Evolutionary conservation across 495 filamentous ascomycete genomes (phyloP).

Genomic region (Cetradonia linearis): DNA sequence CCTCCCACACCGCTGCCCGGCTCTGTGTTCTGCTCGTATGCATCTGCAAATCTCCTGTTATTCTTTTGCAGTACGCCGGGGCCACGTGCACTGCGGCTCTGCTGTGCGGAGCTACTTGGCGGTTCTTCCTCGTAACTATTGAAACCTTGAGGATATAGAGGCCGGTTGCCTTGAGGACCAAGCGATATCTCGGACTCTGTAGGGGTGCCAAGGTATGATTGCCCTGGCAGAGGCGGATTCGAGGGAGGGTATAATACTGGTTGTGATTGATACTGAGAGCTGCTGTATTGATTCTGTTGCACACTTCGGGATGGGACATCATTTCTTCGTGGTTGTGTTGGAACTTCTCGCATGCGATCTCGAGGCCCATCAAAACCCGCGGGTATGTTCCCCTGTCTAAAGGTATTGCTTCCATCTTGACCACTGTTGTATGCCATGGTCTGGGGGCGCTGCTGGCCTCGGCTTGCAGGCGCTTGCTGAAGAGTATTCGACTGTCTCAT

Average conservation of each 20-base stretch:
- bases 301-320: constrained; percentile 11
- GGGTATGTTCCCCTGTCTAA: constrained; percentile 13
- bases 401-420: constrained; percentile 15
- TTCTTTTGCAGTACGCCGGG: constrained; percentile 66
- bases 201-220: constrained; percentile 23
- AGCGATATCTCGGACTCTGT: constrained; percentile 25
- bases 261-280: constrained; percentile 16
- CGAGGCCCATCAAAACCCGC: constrained; percentile 19
- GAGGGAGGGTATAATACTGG: constrained; percentile 11
- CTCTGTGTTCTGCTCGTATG: constrained; percentile 69
- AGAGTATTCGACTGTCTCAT: constrained; percentile 21
- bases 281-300: constrained; percentile 17
- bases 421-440: constrained; percentile 22
- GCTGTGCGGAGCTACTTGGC: constrained; percentile 37
- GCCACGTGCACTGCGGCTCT: constrained; percentile 36
- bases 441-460: constrained; percentile 22
- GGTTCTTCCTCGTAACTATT: constrained; percentile 31
- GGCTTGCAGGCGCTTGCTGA: constrained; percentile 17
- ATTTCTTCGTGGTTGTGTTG: constrained; percentile 16
- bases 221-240: constrained; percentile 11
- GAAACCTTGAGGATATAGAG: constrained; percentile 35
- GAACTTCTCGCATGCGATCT: constrained; percentile 16
- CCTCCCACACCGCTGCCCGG: constrained; percentile 35
- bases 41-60: constrained; percentile 74
- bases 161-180: constrained; percentile 27